Evolutionary conservation across 495 filamentous ascomycete species (phyloP), one percentile per base, ranked within the genome.

Genomic region (Trichoderma gamsii): DNA sequence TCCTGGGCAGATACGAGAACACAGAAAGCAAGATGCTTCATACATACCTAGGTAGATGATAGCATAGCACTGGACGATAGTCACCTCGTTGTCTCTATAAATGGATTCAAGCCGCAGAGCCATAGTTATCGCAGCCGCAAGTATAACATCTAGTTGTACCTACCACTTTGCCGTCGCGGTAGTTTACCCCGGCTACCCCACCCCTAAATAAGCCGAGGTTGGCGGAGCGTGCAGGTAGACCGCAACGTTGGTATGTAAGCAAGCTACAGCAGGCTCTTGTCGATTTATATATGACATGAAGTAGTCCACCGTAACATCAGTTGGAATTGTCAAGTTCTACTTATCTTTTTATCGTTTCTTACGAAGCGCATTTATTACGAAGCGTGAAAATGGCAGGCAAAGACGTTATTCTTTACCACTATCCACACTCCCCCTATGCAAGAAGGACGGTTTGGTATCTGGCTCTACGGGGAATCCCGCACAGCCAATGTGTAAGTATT

Each of bases 391-490:
- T 61, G 56, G 56, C 56, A 4, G 56, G 11, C 56, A 11, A 13
- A 5, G 56, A 61, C 11, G 13, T 61, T 32, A 72, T 87, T 23
- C 73, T 87, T 16, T 88, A 83, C 70, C 84, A 86, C 71, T 88
- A 88, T 72, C 59, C 74, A 4, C 78, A 74, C 72, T 89, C 87
- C 27, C 87, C 87, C 5, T 89, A 83, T 69, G 86, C 85, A 1
- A 75, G 78, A 49, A 77, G 86, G 66, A 70, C 88, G 32, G 71
- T 79, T 21, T 89, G 85, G 87, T 89, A 89, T 71, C 78, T 89
- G 21, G 78, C 74, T 23, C 79, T 89, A 7, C 80, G 87, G 41
- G 76, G 77, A 43, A 87, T 89, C 64, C 77, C 79, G 0, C 88
- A 85, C 69, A 77, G 76, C 32, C 78, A 87, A 83, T 88, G 86